phyloP scores from a whole-genome alignment of 176 grass and related monocot genomes.

The Chloris gayana region DNA sequence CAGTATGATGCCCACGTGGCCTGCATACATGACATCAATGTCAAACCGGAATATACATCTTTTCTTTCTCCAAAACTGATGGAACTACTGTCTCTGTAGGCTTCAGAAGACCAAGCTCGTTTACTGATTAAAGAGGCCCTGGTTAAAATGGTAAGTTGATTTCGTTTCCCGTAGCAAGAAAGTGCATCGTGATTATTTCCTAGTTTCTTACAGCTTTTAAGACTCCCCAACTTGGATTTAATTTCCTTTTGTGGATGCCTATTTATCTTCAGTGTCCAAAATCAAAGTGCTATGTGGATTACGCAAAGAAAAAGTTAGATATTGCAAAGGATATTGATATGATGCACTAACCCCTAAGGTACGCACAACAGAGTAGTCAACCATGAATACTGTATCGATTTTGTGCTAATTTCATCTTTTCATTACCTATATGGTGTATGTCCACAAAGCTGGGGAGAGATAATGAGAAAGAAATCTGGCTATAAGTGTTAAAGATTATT shows the following conservation, averaged over 20 bases:
- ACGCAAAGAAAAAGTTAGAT: not conserved
- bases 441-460: too few species aligned
- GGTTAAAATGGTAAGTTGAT: slow-evolving; percentile 12
- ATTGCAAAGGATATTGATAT: not conserved
- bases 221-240: not conserved
- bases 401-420: too few species aligned
- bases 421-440: too few species aligned
- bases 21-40: not conserved
- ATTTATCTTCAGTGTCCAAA: slow-evolving; percentile 1
- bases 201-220: too few species aligned
- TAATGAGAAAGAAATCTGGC: too few species aligned
- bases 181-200: too few species aligned
- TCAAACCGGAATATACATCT: not conserved
- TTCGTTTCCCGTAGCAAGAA: too few species aligned
- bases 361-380: too few species aligned
- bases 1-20: slow-evolving; percentile 9
- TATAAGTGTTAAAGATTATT: too few species aligned
- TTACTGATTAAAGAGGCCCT: not conserved
- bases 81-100: not conserved
- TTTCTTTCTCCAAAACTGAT: not conserved
- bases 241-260: not conserved
- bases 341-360: too few species aligned
- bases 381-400: too few species aligned
- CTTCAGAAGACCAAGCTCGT: not conserved
- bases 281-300: slow-evolving; percentile 3